Conservation (phyloP, 257 asterid genomes). For the Solanum ahanhuiri region DNA sequence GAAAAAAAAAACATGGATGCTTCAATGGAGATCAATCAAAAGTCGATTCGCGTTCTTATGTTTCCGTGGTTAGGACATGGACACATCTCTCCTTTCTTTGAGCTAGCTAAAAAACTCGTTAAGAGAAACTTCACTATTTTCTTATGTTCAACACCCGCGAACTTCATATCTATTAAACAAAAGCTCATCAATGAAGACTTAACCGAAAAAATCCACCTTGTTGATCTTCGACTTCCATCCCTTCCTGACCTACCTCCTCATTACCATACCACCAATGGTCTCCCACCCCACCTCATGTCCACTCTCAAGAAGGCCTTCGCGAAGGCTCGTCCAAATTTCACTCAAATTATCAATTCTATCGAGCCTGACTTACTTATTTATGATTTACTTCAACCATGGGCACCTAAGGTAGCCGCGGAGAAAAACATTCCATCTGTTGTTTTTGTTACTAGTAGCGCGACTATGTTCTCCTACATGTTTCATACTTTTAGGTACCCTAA, state of each 20-base stretch:
- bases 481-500: neutral
- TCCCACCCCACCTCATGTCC: conserved; percentile 13
- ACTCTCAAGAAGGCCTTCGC: conserved; percentile 4
- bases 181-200: neutral
- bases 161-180: conserved; percentile 4
- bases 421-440: conserved; percentile 14
- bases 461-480: neutral
- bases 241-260: conserved; percentile 19
- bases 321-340: conserved; percentile 1
- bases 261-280: conserved; percentile 23
- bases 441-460: neutral
- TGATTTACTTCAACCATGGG: conserved; percentile 16
- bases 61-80: conserved; percentile 28
- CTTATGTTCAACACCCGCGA: conserved; percentile 11
- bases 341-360: neutral
- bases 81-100: conserved; percentile 15
- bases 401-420: conserved; percentile 3
- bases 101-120: conserved; percentile 10
- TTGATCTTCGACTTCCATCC: conserved; percentile 12
- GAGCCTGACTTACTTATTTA: conserved; percentile 16
- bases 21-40: neutral
- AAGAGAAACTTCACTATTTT: conserved; percentile 4
- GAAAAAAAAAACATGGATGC: neutral
- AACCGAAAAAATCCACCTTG: neutral
- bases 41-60: neutral